phyloP scores from a whole-genome alignment of 257 asterid species.

The Pogostemon cablin region DNA sequence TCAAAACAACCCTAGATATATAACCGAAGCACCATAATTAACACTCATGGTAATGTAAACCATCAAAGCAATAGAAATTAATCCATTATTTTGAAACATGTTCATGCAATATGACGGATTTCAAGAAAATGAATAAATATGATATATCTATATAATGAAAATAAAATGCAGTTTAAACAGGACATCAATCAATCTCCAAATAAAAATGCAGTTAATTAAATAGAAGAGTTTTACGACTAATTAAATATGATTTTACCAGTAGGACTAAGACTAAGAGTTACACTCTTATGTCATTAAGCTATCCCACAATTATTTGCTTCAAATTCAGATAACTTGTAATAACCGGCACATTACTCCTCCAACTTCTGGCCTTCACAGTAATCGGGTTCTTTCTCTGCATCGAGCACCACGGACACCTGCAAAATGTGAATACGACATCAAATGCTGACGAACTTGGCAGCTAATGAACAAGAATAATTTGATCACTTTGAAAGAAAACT shows the following conservation, averaged over 20 bases:
- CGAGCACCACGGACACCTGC: constrained; percentile 2
- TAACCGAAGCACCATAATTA: too few species aligned
- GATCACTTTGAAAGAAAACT: not conserved
- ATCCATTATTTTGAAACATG: too few species aligned
- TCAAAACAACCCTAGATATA: too few species aligned
- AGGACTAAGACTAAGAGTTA: not conserved
- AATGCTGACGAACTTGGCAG: not conserved
- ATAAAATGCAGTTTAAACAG: not conserved
- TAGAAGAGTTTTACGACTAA: not conserved
- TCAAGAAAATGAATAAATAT: too few species aligned
- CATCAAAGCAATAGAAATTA: too few species aligned
- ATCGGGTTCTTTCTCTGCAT: not conserved
- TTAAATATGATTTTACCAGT: not conserved
- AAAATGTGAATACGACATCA: not conserved
- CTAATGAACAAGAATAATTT: not conserved
- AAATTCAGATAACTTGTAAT: not conserved
- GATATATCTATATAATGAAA: not conserved
- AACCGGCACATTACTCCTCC: not conserved
- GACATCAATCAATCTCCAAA: not conserved
- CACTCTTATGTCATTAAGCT: not conserved
- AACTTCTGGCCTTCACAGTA: not conserved
- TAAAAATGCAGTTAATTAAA: not conserved
- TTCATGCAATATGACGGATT: too few species aligned
- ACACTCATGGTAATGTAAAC: too few species aligned
- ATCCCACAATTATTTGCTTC: not conserved